Evolutionary conservation across 345 rosid species (phyloP).

Genomic region (Draba incana): DNA sequence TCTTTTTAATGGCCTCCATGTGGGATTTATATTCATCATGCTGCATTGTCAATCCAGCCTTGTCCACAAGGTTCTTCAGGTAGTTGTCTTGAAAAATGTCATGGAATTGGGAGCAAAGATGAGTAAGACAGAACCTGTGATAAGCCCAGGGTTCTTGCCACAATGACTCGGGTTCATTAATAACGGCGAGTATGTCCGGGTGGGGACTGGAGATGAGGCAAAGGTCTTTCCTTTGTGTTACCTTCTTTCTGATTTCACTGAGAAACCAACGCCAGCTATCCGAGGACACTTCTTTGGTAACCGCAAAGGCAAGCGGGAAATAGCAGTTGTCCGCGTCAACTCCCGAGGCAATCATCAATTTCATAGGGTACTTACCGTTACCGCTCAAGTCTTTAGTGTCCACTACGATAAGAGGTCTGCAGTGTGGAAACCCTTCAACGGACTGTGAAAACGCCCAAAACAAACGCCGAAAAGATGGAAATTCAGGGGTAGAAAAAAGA

Average conservation of each 20-base stretch:
- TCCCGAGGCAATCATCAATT: conserved; percentile 13
- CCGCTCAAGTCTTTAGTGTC: neutral
- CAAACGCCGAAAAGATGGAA: neutral
- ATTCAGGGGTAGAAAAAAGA: conserved; percentile 3
- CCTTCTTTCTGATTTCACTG: conserved; percentile 4
- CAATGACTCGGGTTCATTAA: too few species aligned
- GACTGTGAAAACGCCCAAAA: conserved; percentile 18
- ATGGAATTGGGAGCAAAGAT: neutral
- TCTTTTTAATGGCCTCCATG: neutral
- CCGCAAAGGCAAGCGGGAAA: conserved; percentile 19
- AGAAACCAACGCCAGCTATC: conserved; percentile 21
- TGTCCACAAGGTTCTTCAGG: neutral
- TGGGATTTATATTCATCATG: conserved; percentile 1
- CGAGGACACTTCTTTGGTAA: neutral
- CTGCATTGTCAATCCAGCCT: conserved; percentile 2
- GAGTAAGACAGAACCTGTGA: conserved; percentile 1
- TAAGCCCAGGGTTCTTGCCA: too few species aligned
- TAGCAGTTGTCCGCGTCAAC: neutral
- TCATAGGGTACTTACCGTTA: neutral
- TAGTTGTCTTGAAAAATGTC: neutral
- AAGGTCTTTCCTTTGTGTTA: neutral
- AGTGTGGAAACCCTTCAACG: conserved; percentile 1
- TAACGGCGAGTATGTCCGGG: too few species aligned
- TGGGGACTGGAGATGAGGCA: too few species aligned
- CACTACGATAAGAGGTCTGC: neutral